Conservation (phyloP, 257 asterid genomes). For the Ilex asprella region DNA sequence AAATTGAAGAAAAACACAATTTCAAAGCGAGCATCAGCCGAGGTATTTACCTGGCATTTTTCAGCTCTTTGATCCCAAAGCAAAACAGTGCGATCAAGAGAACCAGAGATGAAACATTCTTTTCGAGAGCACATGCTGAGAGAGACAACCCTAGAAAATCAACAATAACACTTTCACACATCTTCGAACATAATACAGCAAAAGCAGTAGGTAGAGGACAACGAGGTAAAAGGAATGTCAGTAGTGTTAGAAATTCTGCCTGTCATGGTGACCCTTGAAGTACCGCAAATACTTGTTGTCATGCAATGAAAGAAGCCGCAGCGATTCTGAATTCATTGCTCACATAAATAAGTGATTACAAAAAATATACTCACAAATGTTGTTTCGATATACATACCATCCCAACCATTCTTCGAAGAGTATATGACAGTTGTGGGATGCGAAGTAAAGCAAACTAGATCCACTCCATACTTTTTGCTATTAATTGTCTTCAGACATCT, state of each 20-base stretch:
- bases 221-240: neutral
- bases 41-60: slow-evolving; percentile 73
- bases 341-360: slow-evolving; percentile 12
- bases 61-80: slow-evolving; percentile 99
- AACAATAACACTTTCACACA: slow-evolving; percentile 8
- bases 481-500: slow-evolving; percentile 96
- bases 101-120: slow-evolving; percentile 91
- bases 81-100: slow-evolving; percentile 82
- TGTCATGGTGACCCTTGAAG: slow-evolving; percentile 99
- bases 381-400: slow-evolving; percentile 47
- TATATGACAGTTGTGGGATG: slow-evolving; percentile 94
- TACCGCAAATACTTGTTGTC: slow-evolving; percentile 97
- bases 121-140: slow-evolving; percentile 78
- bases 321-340: slow-evolving; percentile 66
- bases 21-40: slow-evolving; percentile 7
- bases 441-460: slow-evolving; percentile 93
- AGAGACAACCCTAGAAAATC: slow-evolving; percentile 72
- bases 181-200: neutral
- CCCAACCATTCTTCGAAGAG: slow-evolving; percentile 99
- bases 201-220: neutral
- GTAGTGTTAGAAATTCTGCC: slow-evolving; percentile 31
- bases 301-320: slow-evolving; percentile 89
- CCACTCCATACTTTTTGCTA: slow-evolving; percentile 94
- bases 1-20: slow-evolving; percentile 13
- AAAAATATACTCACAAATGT: neutral